Evolutionary conservation across 192 early-diverging fungal species (phyloP), one percentile per base, ranked within the genome.

Genomic region (Backusella westeae): DNA sequence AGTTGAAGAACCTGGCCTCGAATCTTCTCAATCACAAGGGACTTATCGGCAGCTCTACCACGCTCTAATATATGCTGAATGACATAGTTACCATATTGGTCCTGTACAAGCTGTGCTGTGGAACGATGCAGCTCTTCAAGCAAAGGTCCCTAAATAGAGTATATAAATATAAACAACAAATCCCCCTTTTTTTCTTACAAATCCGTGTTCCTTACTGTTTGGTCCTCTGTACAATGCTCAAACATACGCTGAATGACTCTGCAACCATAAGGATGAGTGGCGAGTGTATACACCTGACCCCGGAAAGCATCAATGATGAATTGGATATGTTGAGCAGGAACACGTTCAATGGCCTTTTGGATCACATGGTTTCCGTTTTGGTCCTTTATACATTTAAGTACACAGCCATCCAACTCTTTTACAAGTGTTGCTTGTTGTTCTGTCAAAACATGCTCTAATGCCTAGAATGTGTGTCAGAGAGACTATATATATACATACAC

Each of bases 321-420:
- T 78, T 92, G 90, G 78, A 98, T 96, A 84, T 98, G 94, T 70
- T 96, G 90, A 15, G 93, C 91, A 53, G 93, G 93, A 42, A 99
- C 95, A 34, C 97, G 92, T 84, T 99, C 98, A 67, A 99, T 97
- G 26, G 97, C 98, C 34, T 99, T 99, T 84, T 99, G 98, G 78
- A 99, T 98, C 17, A 99, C 98, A 74, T 99, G 98, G 85, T 99
- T 99, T 67, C 98, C 98, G 82, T 99, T 99, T 84, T 99, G 98
- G 82, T 99, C 98, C 84, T 98, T 98, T 80, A 99, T 96, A 81
- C 98, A 99, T 84, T 98, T 97, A 35, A 99, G 87, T 4, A 99
- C 96, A 85, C 96, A 91, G 1, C 96, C 96, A 76, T 98, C 95
- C 65, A 99, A 86, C 79, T 99, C 98, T 53, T 87, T 90, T 34